Base-by-base conservation (phyloP, 1,139 yeast species). In the Taphrina wiesneri region DNA sequence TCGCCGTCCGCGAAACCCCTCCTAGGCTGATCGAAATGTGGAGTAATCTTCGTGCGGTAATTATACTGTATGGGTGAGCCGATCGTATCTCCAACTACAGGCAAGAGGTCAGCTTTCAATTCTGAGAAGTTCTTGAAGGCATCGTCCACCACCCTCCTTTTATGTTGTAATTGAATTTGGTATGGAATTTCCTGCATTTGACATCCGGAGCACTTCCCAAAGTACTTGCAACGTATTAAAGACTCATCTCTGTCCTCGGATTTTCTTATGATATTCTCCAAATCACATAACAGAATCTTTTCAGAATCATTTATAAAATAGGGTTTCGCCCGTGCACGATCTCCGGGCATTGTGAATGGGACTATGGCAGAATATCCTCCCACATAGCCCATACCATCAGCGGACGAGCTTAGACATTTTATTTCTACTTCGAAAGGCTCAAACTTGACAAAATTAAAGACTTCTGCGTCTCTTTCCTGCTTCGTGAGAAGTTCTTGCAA, bases 11-110 rank as follows among this genome's bases (percentile, higher is more conserved):
- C 70, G 70, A 74, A 75, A 3, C 61, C 67, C 63, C 79, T 80
- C 70, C 83, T 80, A n/a, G 96, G 96, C 51, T 90, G 79, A 74
- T 90, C 93, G 77, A 92, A 93, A 78, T 93, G 99, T 3, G 99
- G 99, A 0, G 99, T 93, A 63, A 93, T 81, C 74, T 93, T 93
- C 0, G 99, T 93, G 74, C 99, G 81, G 77, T 93, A 93, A 54
- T 81, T 81, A 74, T 83, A 89, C 71, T 86, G 82, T 68, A 85
- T 77, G 2, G 99, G 99, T 2, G 96, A 88, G 3, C 88, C 85
- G 56, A 89, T 85, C 0, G 98, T 92, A 2, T 79, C 77, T 11
- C 81, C 81, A 36, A 93, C 79, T 9, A 74, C 78, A 0, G 97
- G 97, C 56, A 79, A 74, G 0, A 75, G 75, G 11, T 77, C 74